Base-by-base conservation (phyloP, 1,139 yeast species). In the Saccharomycopsis hybrid region DNA sequence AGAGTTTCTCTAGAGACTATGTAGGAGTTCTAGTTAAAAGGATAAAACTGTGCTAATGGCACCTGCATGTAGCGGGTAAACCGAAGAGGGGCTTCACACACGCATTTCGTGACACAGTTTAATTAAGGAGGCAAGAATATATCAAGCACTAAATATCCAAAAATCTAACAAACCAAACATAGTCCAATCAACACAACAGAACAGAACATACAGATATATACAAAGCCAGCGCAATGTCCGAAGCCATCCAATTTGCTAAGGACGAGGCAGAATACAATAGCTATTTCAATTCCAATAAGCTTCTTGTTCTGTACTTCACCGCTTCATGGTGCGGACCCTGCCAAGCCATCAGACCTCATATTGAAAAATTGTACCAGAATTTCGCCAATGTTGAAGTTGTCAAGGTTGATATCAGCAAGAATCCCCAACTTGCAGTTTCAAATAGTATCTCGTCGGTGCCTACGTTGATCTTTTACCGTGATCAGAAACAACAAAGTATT, bases 301-400 rank as follows among this genome's bases (percentile, higher is more conserved):
- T 67, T 47, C 61, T 76, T 30, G 70, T 77, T 49, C 73, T 71
- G 36, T 74, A 77, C 59, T 78, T 76, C 66, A 77, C 82, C 4
- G 82, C 82, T 2, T 43, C 66, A 9, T 78, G 82, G 82, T 77
- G 83, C 61, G 81, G 79, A 1, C 82, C 82, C 2, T 78, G 82
- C 59, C 72, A 73, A 56, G 73, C 74, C 9, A 69, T 78, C 47
- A 71, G 73, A 41, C 82, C 82, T 3, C 56, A 69, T 24, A 56
- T 77, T 35, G 80, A 76, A 48, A 63, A 65, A 51, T 58, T 74
- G 31, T 72, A 74, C 53, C 57, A 58, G 31, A 58, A 60, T 13
- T 71, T 64, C 57, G 48, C 59, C 27, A 68, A 68, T 51, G 61
- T 78, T 41, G 77, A 76, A 55, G 63, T 77, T 29, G 71, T 72